These are phyloP conservation scores for Aurantiochytrium sp. DNA, from an alignment of 108 stramenopile genomes.

Conservation along the genomic window DNA sequence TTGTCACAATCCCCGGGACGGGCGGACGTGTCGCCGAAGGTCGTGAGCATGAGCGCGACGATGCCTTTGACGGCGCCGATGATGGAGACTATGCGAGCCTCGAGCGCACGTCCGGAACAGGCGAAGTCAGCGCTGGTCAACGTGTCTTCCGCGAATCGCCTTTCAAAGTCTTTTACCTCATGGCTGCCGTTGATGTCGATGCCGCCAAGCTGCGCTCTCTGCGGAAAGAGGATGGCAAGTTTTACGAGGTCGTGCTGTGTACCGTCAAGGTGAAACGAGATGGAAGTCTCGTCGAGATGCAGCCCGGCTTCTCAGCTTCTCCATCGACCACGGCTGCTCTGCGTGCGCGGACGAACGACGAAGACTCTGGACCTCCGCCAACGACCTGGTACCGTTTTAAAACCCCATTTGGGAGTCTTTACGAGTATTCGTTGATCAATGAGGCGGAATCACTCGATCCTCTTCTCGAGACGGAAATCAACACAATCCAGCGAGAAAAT, in stretches of 20 bases:
- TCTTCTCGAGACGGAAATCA: neutral
- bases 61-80: neutral
- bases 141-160: neutral
- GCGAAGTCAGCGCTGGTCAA: neutral
- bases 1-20: neutral
- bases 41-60: neutral
- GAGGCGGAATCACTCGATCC: neutral
- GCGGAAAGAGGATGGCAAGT: neutral
- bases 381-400: neutral
- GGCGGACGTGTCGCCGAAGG: neutral
- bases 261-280: neutral
- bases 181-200: slow-evolving; percentile 1
- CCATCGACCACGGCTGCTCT: too few relatives aligned
- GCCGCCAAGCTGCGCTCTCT: neutral
- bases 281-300: neutral
- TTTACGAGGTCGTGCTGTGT: neutral
- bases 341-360: too few relatives aligned
- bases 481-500: neutral
- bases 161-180: neutral
- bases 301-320: neutral
- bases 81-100: neutral
- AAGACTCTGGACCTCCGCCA: too few relatives aligned
- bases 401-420: neutral
- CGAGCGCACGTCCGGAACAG: neutral
- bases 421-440: neutral